Conservation (phyloP, 129 eudicot species). For the sunflower (Helianthus annuus) region HanXRQr2.0-SUNRISE NC_035440.2:75920487-75920986, state of each 20-base stretch:
- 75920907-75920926: not conserved
- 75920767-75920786: too few relatives aligned
- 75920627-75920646: not conserved
- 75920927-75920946: not conserved
- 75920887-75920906: not conserved
- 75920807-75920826: not conserved
- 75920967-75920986: conserved; percentile 44
- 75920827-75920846: not conserved
- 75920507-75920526: too few relatives aligned
- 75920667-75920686: not conserved
- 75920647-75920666: not conserved
- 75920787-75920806: too few relatives aligned
- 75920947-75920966: conserved; percentile 40
- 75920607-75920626: not conserved
- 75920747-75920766: too few relatives aligned
- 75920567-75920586: too few relatives aligned
- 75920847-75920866: conserved; percentile 3
- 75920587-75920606: too few relatives aligned
- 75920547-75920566: too few relatives aligned
- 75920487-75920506: too few relatives aligned
- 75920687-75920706: not conserved
- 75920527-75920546: too few relatives aligned
- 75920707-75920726: too few relatives aligned
- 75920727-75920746: too few relatives aligned
- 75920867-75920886: not conserved